These are phyloP conservation scores for Monosporascus sp. DNA, from an alignment of 2,329 filamentous ascomycete species.

Conservation along the genomic window DNA sequence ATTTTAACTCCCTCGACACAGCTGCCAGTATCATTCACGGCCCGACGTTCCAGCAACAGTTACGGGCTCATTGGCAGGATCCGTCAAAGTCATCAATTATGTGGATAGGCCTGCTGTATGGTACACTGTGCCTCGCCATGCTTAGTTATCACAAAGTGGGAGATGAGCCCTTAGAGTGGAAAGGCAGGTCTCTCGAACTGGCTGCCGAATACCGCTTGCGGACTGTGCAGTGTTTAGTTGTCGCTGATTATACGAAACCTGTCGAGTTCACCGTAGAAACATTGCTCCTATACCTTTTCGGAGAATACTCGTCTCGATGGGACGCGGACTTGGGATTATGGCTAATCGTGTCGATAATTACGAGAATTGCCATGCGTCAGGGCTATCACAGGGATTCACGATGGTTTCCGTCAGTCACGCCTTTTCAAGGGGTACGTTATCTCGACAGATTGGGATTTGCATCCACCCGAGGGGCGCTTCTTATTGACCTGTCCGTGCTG, in stretches of 20 bases:
- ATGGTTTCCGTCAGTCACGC: constrained; percentile 65
- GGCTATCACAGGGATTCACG: constrained; percentile 74
- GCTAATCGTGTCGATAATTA: constrained; percentile 50
- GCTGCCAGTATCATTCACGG: constrained; percentile 72
- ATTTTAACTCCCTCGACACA: constrained; percentile 77
- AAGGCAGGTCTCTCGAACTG: constrained; percentile 56
- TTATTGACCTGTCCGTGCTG: constrained; percentile 5
- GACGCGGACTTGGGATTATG: constrained; percentile 67
- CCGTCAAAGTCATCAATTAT: constrained; percentile 68
- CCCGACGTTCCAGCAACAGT: constrained; percentile 75
- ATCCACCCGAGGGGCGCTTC: constrained; percentile 3
- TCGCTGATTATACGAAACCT: constrained; percentile 72
- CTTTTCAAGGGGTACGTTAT: constrained; percentile 60
- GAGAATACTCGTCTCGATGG: constrained; percentile 67
- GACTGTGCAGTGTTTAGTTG: constrained; percentile 71
- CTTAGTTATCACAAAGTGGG: constrained; percentile 74
- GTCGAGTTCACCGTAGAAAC: constrained; percentile 73
- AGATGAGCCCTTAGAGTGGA: constrained; percentile 74
- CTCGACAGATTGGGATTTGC: neutral
- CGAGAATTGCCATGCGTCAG: constrained; percentile 59
- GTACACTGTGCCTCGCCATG: constrained; percentile 71
- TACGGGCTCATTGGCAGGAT: constrained; percentile 62
- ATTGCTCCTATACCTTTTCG: constrained; percentile 68
- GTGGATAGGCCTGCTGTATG: constrained; percentile 73
- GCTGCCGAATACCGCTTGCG: constrained; percentile 62